phyloP scores from a whole-genome alignment of 2,329 filamentous ascomycete genomes.

The Iodosphaeria phyllophila region DNA sequence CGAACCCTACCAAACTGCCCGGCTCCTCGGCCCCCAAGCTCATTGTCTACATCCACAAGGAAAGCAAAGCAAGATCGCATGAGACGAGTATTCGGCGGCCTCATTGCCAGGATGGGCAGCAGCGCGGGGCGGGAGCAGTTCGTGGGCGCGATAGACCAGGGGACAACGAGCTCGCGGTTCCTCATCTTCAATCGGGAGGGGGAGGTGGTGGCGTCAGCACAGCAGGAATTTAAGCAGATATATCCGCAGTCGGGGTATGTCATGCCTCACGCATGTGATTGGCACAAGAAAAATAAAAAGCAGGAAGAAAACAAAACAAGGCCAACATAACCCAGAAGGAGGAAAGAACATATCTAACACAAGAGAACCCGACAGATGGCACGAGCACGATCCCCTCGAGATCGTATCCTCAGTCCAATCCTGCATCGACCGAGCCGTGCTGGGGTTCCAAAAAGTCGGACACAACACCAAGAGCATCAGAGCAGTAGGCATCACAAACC shows the following conservation, averaged over 20 bases:
- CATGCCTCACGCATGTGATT: constrained; percentile 1
- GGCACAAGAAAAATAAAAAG: too few species aligned
- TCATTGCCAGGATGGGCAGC: too few species aligned
- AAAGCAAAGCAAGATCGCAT: too few species aligned
- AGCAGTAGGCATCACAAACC: constrained; percentile 73
- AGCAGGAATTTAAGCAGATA: constrained; percentile 71
- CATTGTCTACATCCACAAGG: too few species aligned
- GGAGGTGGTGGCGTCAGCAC: constrained; percentile 63
- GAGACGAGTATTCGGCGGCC: too few species aligned
- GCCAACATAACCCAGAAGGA: too few species aligned
- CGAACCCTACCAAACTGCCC: too few species aligned
- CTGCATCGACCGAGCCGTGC: constrained; percentile 62
- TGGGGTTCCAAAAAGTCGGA: constrained; percentile 52
- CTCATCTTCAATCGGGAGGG: constrained; percentile 73
- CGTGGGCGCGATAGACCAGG: constrained; percentile 78
- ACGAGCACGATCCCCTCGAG: constrained; percentile 71
- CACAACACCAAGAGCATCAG: constrained; percentile 50
- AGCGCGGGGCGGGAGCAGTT: too few species aligned
- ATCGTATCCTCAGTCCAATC: constrained; percentile 56
- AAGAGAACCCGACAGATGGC: constrained; percentile 41
- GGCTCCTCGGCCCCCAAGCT: too few species aligned
- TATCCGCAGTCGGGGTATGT: constrained; percentile 76
- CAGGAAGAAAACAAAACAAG: too few species aligned
- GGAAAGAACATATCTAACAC: constrained; percentile 2
- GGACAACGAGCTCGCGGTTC: constrained; percentile 77